phyloP scores from a whole-genome alignment of 805 yeast genomes.

The Saturnispora quitensis region DNA sequence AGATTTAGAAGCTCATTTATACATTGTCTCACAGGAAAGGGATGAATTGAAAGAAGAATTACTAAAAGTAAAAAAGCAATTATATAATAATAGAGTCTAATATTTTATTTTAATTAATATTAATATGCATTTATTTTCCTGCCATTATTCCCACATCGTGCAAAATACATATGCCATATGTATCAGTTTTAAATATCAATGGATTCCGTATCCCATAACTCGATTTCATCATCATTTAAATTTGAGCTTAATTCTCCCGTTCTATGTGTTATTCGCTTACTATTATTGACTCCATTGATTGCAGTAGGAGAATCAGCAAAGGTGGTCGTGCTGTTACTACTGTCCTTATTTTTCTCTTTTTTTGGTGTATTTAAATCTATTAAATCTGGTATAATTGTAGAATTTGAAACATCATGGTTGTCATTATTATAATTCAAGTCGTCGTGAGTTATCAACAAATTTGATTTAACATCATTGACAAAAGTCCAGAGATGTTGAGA shows the following conservation, averaged over 20 bases:
- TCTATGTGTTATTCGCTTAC: neutral
- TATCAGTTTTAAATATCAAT: neutral
- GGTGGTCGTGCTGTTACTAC: neutral
- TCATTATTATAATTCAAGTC: neutral
- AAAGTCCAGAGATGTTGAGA: conserved; percentile 41
- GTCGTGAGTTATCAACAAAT: conserved; percentile 19
- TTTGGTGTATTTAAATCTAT: conserved; percentile 6
- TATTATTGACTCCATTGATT: too few species aligned
- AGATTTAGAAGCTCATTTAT: conserved; percentile 78
- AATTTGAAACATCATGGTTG: neutral
- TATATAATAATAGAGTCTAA: conserved; percentile 21
- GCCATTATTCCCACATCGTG: neutral
- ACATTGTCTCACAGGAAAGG: conserved; percentile 72
- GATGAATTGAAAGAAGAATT: conserved; percentile 65
- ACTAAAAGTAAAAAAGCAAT: conserved; percentile 47
- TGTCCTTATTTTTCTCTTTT: neutral
- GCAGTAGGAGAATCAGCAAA: neutral
- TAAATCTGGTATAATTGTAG: neutral
- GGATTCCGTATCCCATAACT: conserved; percentile 20
- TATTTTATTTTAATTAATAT: neutral
- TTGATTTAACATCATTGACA: conserved; percentile 38
- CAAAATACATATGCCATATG: neutral
- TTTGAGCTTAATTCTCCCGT: neutral
- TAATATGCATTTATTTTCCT: neutral
- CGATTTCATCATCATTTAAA: conserved; percentile 14